Evolutionary conservation across 345 rosid species (phyloP).

Genomic region (Psidium friedrichsthalianum): DNA sequence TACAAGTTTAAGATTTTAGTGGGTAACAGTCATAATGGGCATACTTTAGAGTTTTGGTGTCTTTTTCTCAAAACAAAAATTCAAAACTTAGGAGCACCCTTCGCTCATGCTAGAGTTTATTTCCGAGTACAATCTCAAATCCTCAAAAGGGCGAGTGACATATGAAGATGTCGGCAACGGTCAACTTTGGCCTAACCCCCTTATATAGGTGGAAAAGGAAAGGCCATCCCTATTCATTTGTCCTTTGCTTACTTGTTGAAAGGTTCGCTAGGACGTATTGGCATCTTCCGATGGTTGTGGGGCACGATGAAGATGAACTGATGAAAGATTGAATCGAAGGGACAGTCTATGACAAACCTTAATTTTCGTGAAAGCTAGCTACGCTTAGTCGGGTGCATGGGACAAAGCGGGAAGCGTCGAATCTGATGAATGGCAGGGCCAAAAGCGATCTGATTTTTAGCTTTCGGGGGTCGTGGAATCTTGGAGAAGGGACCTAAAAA

Average conservation of each 20-base stretch:
- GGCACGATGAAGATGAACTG: background rate
- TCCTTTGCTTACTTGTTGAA: background rate
- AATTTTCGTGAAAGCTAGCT: background rate
- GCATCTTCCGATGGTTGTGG: background rate
- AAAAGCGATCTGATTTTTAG: background rate
- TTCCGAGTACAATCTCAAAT: background rate
- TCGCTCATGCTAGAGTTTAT: background rate
- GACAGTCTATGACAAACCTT: background rate
- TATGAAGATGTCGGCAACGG: background rate
- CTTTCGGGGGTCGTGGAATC: slow-evolving; percentile 16
- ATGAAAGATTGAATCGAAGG: background rate
- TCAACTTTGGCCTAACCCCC: background rate
- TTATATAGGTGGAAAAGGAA: background rate
- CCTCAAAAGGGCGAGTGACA: background rate
- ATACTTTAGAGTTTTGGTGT: too few species aligned
- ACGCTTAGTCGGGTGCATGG: background rate
- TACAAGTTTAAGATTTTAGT: too few species aligned
- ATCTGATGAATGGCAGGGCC: slow-evolving; percentile 12
- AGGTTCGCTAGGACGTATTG: background rate
- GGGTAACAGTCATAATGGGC: too few species aligned
- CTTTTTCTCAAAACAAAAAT: background rate
- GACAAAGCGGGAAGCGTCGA: background rate
- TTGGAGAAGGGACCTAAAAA: slow-evolving; percentile 8
- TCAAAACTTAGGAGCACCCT: background rate
- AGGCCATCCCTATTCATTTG: background rate